Conservation (phyloP, 1,139 yeast species). For the Nadsonia starkeyi-henricii region DNA sequence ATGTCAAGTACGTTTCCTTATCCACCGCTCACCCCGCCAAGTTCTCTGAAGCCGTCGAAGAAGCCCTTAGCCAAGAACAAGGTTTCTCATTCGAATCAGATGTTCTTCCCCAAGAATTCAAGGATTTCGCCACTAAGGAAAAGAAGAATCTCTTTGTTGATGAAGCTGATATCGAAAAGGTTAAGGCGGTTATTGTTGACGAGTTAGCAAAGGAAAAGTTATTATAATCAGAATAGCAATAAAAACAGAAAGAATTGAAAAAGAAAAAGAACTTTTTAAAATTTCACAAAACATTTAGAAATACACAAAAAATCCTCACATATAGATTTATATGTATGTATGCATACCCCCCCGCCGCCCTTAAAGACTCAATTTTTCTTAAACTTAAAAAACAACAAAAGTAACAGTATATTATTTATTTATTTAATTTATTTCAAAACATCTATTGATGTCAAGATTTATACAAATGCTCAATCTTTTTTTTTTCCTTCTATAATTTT, state of each 20-base stretch:
- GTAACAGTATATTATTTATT: not conserved
- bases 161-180: constrained; percentile 54
- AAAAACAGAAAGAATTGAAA: no score
- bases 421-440: not conserved
- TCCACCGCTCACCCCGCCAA: constrained; percentile 98
- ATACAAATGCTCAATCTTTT: constrained; percentile 2
- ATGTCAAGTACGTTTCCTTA: constrained; percentile 53
- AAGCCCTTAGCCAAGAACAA: constrained; percentile 48
- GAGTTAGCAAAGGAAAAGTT: constrained; percentile 39
- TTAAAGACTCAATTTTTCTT: no score
- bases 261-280: no score
- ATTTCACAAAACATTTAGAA: no score
- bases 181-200: constrained; percentile 61
- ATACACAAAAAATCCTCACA: no score
- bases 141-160: constrained; percentile 69
- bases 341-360: no score
- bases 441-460: not conserved
- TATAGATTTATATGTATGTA: no score
- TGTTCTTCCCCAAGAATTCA: constrained; percentile 81
- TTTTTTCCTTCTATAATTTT: no score
- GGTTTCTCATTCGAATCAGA: constrained; percentile 77
- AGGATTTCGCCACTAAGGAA: constrained; percentile 51
- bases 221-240: no score
- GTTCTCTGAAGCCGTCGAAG: constrained; percentile 88
- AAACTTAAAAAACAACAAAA: no score